Conservation (phyloP, 83 land plant genomes). For the Picea abies region DNA sequence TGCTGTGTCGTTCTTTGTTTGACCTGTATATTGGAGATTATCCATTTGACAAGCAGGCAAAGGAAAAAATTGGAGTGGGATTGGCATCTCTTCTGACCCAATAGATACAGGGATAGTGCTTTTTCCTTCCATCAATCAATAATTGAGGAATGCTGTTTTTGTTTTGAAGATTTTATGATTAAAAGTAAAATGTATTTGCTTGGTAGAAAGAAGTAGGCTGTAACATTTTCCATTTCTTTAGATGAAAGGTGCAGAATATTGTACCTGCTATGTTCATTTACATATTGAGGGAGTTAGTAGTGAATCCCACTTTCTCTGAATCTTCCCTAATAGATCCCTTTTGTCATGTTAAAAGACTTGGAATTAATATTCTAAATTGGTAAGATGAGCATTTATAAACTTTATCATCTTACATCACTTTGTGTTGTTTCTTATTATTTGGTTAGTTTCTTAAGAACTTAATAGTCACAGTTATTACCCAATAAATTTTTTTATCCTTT, state of each 20-base stretch:
- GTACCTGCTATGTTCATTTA: too few species aligned
- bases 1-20: slow-evolving; percentile 81
- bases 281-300: too few species aligned
- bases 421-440: too few species aligned
- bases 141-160: neutral
- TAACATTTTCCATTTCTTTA: neutral
- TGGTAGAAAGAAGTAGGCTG: neutral
- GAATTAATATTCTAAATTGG: too few species aligned
- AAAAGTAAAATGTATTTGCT: neutral
- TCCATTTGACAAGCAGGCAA: slow-evolving; percentile 82
- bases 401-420: too few species aligned
- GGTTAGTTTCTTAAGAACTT: too few species aligned
- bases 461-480: too few species aligned
- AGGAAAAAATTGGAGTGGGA: slow-evolving; percentile 58
- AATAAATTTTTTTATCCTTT: too few species aligned
- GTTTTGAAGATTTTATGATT: neutral
- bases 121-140: neutral
- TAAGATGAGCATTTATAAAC: too few species aligned
- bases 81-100: slow-evolving; percentile 46
- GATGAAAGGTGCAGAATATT: neutral
- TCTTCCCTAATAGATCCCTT: too few species aligned
- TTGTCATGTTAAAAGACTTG: too few species aligned
- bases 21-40: slow-evolving; percentile 95
- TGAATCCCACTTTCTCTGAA: too few species aligned
- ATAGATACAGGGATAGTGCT: neutral